Evolutionary conservation across 2,329 filamentous ascomycete species (phyloP), one percentile per base, ranked within the genome.

Genomic region (Trichothecium roseum): DNA sequence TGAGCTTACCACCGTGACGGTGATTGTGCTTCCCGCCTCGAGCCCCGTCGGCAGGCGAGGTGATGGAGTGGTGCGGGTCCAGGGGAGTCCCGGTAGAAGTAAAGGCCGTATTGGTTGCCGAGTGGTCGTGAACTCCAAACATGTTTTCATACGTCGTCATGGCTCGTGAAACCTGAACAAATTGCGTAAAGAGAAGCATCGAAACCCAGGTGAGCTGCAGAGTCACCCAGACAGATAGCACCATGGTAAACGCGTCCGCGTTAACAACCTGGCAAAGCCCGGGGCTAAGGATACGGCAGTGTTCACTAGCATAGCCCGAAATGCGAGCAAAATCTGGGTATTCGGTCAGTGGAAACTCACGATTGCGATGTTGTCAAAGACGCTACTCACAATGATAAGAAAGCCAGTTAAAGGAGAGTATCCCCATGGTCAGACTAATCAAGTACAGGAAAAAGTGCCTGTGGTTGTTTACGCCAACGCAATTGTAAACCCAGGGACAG

Each of bases 121-220:
- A 49, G 22, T 52, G 54, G 42, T 81, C 69, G 39, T 78, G 72
- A 41, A 87, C 72, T 34, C 85, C 82, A 43, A 81, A 79, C 88
- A 98, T 96, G 57, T 88, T 94, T 60, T 98, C 91, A 59, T 84
- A 96, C 0, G 91, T 98, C 1, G 91, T 98, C 67, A 94, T 81
- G 38, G 88, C 93, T 41, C 87, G 79, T 0, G 87, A 83, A 35
- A 98, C 81, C 54, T 98, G 91, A 34, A 95, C 71, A 35, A 95
- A 78, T 55, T 98, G 93, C 5, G 96, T 93, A 44, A 87, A 82
- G 40, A 95, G 71, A 24, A 98, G 78, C 88, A 98, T 96, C n/a
- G 82, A 80, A 3, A 96, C 85, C 91, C 91, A 98, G 15, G 85
- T 81, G 22, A 95, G 72, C 57, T 98, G 93, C 30, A 95, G 65